Conservation (phyloP, 768 basidiomycete genomes). For the Phylloporus rhodoxanthus region DNA sequence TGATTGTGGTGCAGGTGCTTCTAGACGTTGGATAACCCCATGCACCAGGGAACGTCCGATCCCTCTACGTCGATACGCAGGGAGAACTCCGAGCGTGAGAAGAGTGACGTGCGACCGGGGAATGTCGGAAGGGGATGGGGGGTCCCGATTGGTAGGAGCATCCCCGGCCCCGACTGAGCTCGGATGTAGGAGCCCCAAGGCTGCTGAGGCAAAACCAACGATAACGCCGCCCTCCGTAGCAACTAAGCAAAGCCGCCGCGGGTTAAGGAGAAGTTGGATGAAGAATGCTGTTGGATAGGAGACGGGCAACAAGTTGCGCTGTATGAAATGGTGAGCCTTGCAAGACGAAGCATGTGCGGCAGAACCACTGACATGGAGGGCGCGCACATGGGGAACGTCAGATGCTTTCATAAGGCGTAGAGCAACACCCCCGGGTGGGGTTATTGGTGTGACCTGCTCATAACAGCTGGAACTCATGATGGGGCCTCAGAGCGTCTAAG, state of each 20-base stretch:
- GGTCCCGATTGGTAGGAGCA: neutral
- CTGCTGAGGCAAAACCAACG: slow-evolving; percentile 28
- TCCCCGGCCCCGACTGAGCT: neutral
- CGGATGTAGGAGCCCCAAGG: slow-evolving; percentile 6
- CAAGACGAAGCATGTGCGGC: slow-evolving; percentile 1
- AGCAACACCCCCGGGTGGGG: slow-evolving; percentile 7
- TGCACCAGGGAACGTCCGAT: slow-evolving; percentile 28
- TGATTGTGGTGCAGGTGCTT: slow-evolving; percentile 6
- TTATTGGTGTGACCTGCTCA: neutral
- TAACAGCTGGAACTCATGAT: slow-evolving; percentile 8
- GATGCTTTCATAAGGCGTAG: slow-evolving; percentile 27
- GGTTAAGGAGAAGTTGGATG: slow-evolving; percentile 27
- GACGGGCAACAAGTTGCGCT: slow-evolving; percentile 24
- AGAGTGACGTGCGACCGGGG: slow-evolving; percentile 17
- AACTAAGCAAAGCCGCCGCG: slow-evolving; percentile 26
- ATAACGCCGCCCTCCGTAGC: slow-evolving; percentile 19
- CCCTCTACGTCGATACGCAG: slow-evolving; percentile 24
- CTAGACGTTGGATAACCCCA: slow-evolving; percentile 22
- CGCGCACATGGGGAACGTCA: slow-evolving; percentile 24
- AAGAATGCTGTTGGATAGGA: slow-evolving; percentile 29
- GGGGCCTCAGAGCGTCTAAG: neutral
- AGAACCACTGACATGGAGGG: slow-evolving; percentile 19
- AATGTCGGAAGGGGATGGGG: slow-evolving; percentile 4
- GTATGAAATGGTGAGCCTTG: neutral
- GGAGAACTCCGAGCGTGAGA: slow-evolving; percentile 29